Evolutionary conservation across 352 stramenopile species (phyloP).

Genomic region (Hyaloperonospora arabidopsidis): DNA sequence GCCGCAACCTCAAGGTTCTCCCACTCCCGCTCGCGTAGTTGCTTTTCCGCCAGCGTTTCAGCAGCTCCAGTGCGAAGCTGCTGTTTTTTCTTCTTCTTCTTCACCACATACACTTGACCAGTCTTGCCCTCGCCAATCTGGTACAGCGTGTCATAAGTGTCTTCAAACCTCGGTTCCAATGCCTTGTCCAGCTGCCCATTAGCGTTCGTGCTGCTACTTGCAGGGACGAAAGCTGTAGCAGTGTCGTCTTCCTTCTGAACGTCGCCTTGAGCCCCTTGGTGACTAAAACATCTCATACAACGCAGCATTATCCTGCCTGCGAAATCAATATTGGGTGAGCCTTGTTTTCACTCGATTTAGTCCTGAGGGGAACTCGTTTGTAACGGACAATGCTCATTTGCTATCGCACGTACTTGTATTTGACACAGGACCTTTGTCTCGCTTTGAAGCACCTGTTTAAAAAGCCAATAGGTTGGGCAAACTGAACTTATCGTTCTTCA

Average conservation of each 20-base stretch:
- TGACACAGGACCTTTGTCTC: no score
- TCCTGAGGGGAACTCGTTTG: no score
- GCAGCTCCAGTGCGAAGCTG: conserved; percentile 24
- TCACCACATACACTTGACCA: conserved; percentile 54
- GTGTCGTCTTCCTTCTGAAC: conserved; percentile 3
- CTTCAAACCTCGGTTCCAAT: conserved; percentile 33
- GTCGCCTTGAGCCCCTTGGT: conserved; percentile 4
- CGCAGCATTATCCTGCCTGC: conserved; percentile 19
- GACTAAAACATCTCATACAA: conserved; percentile 31
- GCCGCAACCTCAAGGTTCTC: conserved; percentile 50
- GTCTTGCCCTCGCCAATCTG: conserved; percentile 77
- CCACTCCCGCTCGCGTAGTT: conserved; percentile 48
- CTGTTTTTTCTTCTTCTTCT: conserved; percentile 20
- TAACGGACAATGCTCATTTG: no score
- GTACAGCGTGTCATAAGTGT: conserved; percentile 60
- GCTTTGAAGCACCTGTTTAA: no score
- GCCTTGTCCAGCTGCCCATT: conserved; percentile 15
- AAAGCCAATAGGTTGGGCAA: no score
- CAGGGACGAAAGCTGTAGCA: background rate
- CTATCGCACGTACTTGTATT: no score
- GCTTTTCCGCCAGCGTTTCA: conserved; percentile 31
- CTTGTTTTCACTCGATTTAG: no score
- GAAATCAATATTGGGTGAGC: no score
- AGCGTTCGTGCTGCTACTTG: conserved; percentile 1
- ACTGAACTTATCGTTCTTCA: no score